Evolutionary conservation across 192 early-diverging fungal genomes (phyloP), one percentile per base, ranked within the genome.

Genomic region (Coemansia sp.): DNA sequence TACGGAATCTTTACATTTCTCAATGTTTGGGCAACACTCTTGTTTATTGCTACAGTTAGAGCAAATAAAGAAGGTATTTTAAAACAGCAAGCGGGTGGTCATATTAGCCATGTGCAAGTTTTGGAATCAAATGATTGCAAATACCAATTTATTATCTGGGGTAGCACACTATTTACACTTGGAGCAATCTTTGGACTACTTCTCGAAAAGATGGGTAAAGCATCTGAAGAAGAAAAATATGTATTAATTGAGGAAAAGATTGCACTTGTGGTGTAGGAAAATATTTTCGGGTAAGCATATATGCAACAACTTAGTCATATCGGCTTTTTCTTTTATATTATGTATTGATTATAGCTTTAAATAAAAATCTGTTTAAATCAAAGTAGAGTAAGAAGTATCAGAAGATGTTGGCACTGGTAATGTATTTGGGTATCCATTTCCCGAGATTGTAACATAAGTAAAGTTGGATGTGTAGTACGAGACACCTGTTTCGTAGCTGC

Each of bases 401-500:
- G 48, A 24, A 2, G 24, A 14, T 14, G 48, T 24, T 15, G 48
- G 24, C 13, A 25, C 3, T 2, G 25, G 10, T 22, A 24, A 3
- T 4, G 23, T 11, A n/a, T 25, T 24, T 5, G 21, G 19, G 38
- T 46, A 54, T 8, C 54, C 60, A 30, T 3, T 33, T 2, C 53
- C 60, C 17, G 47, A 27, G 15, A 61, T 40, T 0, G 49, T 57
- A 41, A 43, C 33, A 18, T 56, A 46, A 1, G 25, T 8, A 4
- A 34, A 17, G 25, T 55, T 54, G 0, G 61, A 60, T 1, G 58
- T 57, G 39, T 63, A 66, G 21, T 59, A 44, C 13, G 53, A 25
- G 7, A 67, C 17, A 5, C 71, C 65, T 18, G 56, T 73, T 0
- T 66, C 46, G 22, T 69, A 73, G 53, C 63, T 49, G 15, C 55